A percentile compares a stretch with the other conserved stretches of the same genome.
phyloP scores from a whole-genome alignment of 2,329 filamentous ascomycete genomes.

The Setomelanomma holmii region DNA sequence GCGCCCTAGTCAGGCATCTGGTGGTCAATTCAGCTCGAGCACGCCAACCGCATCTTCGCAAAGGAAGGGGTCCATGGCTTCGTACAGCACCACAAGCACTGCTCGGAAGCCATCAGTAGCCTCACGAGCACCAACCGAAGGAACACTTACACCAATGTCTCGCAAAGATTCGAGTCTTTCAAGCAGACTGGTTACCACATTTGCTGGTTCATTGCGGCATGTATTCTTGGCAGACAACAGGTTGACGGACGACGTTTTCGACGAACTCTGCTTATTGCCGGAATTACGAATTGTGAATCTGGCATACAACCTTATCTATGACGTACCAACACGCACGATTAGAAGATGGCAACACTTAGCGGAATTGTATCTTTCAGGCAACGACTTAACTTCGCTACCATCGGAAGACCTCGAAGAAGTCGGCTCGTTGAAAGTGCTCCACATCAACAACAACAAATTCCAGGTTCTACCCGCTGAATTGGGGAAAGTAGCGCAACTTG shows the following conservation, averaged over 20 bases:
- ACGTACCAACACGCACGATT: slow-evolving; percentile 88
- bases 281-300: slow-evolving; percentile 90
- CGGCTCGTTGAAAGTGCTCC: slow-evolving; percentile 83
- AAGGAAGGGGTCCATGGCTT: slow-evolving; percentile 85
- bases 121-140: slow-evolving; percentile 69
- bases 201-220: slow-evolving; percentile 83
- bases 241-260: slow-evolving; percentile 92
- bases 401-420: slow-evolving; percentile 93
- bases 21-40: slow-evolving; percentile 76
- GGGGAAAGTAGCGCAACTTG: slow-evolving; percentile 89
- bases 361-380: slow-evolving; percentile 93
- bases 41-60: slow-evolving; percentile 70
- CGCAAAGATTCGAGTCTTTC: slow-evolving; percentile 92
- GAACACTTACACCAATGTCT: slow-evolving; percentile 62
- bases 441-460: slow-evolving; percentile 98
- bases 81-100: slow-evolving; percentile 63
- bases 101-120: slow-evolving; percentile 80
- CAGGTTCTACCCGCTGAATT: slow-evolving; percentile 95
- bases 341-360: slow-evolving; percentile 88
- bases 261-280: slow-evolving; percentile 81
- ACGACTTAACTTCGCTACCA: slow-evolving; percentile 88
- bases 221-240: slow-evolving; percentile 93
- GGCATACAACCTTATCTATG: slow-evolving; percentile 92
- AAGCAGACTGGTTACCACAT: slow-evolving; percentile 80
- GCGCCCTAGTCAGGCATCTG: slow-evolving; percentile 84